These are phyloP conservation scores for Trichoderma harzianum DNA, from an alignment of 2,329 filamentous ascomycete species.

Conservation along the genomic window DNA sequence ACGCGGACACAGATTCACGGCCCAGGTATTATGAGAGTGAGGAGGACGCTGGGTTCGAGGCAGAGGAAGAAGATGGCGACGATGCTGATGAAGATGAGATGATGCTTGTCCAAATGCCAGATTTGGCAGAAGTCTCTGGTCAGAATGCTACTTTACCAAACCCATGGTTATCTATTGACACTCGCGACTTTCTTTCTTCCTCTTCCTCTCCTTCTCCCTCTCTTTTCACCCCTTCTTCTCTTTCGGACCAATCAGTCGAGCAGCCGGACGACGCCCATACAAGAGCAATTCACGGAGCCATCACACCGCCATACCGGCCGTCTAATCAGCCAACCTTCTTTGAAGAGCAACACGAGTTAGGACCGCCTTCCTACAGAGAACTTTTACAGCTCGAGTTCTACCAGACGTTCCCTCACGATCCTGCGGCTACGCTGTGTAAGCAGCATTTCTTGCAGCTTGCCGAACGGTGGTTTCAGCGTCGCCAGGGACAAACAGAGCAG, in stretches of 20 bases:
- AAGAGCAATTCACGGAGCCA: neutral
- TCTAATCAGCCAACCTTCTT: neutral
- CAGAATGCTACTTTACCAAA: neutral
- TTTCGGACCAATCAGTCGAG: neutral
- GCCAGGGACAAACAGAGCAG: neutral
- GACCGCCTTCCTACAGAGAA: neutral
- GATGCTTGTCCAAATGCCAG: neutral
- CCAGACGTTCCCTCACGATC: constrained; percentile 14
- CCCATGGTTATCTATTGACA: neutral
- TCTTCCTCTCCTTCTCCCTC: neutral
- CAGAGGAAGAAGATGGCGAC: neutral
- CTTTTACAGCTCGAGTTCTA: constrained; percentile 14
- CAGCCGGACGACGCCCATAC: neutral
- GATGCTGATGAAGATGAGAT: neutral
- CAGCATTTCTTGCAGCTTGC: constrained; percentile 7
- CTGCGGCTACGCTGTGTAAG: constrained; percentile 2
- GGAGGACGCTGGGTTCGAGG: neutral
- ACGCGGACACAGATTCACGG: neutral
- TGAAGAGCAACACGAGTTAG: neutral
- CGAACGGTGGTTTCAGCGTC: neutral
- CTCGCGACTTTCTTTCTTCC: neutral
- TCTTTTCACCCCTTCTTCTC: neutral
- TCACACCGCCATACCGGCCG: neutral
- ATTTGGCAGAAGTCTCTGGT: too few relatives aligned
- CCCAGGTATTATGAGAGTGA: neutral